Conservation (phyloP, 1,139 yeast genomes). For the Diutina ranongensis region DNA sequence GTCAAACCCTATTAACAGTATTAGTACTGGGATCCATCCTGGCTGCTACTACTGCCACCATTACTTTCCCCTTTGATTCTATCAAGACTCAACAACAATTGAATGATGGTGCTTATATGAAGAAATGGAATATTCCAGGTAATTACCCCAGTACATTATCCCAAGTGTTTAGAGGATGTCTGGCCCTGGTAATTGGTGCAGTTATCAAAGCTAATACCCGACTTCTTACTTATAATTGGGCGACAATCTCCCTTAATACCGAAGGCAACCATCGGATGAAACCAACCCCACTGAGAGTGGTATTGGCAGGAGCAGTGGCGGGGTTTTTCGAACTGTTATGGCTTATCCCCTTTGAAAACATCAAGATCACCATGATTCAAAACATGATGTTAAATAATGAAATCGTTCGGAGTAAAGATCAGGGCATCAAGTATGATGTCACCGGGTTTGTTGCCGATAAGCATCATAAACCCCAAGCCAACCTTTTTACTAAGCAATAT, state of each 20-base stretch:
- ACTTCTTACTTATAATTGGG: conserved; percentile 64
- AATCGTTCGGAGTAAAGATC: conserved; percentile 14
- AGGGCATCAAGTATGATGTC: conserved; percentile 15
- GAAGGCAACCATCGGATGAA: conserved; percentile 19
- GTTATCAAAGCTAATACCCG: conserved; percentile 63
- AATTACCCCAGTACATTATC: conserved; percentile 29
- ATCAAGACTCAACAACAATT: conserved; percentile 67
- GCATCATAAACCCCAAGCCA: conserved; percentile 15
- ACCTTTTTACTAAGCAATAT: conserved; percentile 24
- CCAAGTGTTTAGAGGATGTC: conserved; percentile 59
- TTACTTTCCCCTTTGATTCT: conserved; percentile 80
- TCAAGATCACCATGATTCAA: conserved; percentile 81
- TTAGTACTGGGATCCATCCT: conserved; percentile 69
- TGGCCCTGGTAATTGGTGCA: conserved; percentile 71
- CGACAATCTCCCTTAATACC: conserved; percentile 63
- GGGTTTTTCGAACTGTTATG: conserved; percentile 73
- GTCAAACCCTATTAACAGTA: conserved; percentile 41
- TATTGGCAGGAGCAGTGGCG: conserved; percentile 79
- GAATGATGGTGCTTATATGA: conserved; percentile 30
- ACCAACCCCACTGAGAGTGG: conserved; percentile 59
- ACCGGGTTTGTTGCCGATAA: conserved; percentile 11
- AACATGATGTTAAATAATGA: conserved; percentile 34
- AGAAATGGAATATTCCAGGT: conserved; percentile 24
- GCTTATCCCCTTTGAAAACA: conserved; percentile 84
- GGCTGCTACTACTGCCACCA: conserved; percentile 55